phyloP scores from a whole-genome alignment of 352 stramenopile species.

The Bremia lactucae region DNA sequence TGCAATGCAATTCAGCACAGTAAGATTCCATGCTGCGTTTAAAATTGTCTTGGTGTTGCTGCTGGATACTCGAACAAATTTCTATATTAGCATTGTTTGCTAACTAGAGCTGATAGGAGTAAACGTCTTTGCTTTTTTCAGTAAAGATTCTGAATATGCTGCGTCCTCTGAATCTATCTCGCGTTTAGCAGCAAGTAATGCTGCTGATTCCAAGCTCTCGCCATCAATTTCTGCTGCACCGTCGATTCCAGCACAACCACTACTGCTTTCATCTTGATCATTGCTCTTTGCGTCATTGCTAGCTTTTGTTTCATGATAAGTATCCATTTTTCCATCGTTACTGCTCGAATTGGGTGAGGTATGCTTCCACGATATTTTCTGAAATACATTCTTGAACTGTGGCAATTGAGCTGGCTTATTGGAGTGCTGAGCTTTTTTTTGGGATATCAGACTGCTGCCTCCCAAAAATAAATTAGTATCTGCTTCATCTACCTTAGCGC shows the following conservation, averaged over 20 bases:
- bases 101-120: constrained; percentile 64
- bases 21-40: constrained; percentile 6
- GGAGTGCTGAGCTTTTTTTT: constrained; percentile 32
- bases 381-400: constrained; percentile 69
- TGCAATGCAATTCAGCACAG: constrained; percentile 12
- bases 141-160: constrained; percentile 38
- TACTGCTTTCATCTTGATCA: constrained; percentile 14
- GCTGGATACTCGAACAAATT: constrained; percentile 12
- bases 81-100: constrained; percentile 1
- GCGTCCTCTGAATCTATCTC: constrained; percentile 52
- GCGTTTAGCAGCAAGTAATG: constrained; percentile 33
- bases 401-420: constrained; percentile 32
- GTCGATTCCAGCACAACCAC: constrained; percentile 22
- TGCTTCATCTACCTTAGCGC: constrained; percentile 38
- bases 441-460: constrained; percentile 24
- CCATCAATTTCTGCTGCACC: constrained; percentile 4
- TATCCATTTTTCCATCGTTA: too few species aligned
- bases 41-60: constrained; percentile 14
- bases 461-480: constrained; percentile 39
- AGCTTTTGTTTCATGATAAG: too few species aligned
- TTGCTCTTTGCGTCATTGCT: background rate
- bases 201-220: constrained; percentile 7
- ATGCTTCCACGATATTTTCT: constrained; percentile 67
- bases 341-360: constrained; percentile 9
- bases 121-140: constrained; percentile 67